Evolutionary conservation across 1,139 yeast species (phyloP), one percentile per base, ranked within the genome.

Genomic region (Yamadazyma triangularis): DNA sequence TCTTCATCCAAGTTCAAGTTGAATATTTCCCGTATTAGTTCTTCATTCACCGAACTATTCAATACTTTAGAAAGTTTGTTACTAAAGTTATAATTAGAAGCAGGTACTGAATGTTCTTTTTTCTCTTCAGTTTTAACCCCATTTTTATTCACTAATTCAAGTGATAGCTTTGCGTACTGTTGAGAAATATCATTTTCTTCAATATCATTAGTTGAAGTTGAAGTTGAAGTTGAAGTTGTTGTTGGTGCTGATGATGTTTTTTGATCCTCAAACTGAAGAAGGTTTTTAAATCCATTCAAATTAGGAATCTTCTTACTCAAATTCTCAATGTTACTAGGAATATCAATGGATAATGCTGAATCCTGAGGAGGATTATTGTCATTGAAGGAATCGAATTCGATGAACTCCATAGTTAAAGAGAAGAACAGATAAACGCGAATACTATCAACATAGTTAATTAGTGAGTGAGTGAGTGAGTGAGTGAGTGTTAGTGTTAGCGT

Each of bases 31-130:
- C 76, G 51, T 26, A 73, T 52, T 11, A 70, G 52, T 8, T 65
- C 47, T 42, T 79, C 85, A 32, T 70, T 58, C 24, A 66, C 55
- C 13, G 68, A 64, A 25, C 63, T 62, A 41, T 72, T 75, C 38
- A 75, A 52, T 2, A 77, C 76, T 20, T 73, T 64, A 1, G 77
- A 64, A 24, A 77, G 55, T 40, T 79, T 65, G 4, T 60, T 51
- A 1, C 78, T 65, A 12, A 76, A 50, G 4, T 65, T 43, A 19
- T 42, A 46, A 14, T 28, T 27, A 16, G 41, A 26, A 15, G 31
- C 31, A 6, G 15, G 5, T 8, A 10, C 10, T n/a, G n/a, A n/a
- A n/a, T n/a, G n/a, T n/a, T n/a, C n/a, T n/a, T n/a, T n/a, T n/a
- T n/a, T n/a, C 6, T 6, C 6, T 9, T 18, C 20, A 7, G 6